Base-by-base conservation (phyloP, 2,329 filamentous ascomycete genomes). In the Alternaria incomplexa region DNA sequence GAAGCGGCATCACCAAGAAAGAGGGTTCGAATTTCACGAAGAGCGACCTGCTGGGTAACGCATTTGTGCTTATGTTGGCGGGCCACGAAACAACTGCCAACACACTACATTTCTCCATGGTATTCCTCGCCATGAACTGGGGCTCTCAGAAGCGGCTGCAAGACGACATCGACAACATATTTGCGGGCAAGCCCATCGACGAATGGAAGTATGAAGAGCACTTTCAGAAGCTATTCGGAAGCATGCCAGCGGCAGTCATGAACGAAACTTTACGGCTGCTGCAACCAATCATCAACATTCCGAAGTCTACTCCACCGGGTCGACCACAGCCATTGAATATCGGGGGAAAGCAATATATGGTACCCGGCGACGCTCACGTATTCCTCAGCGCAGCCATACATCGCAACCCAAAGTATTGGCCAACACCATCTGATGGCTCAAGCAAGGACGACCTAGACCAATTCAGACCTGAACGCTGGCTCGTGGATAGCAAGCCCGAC, bases 51-150 rank as follows among this genome's bases (percentile, higher is more conserved):
- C 81, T 91, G 26, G 90, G 91, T 54, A 93, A 93, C 73, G 88
- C 90, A 22, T 87, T 87, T 62, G 83, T 86, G 52, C 81, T 88
- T 63, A 85, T 87, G 63, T 83, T 94, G 1, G 92, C 92, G 0
- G 92, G 92, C 12, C 91, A 96, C 78, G 92, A 96, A 79, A 94
- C 92, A 1, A 91, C 91, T 2, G 91, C 91, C 51, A 93, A 92
- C 77, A 86, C 87, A 5, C 83, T 93, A 43, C 90, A 94, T 79
- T 93, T 92, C 75, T 85, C 88, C 3, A 79, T 93, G 5, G 75
- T 93, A 36, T 85, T 88, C 69, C 85, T 95, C 6, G 92, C 91
- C 13, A 86, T 88, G 70, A 85, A 90, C 70, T 88, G 88, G 6
- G 79, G 82, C 1, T 86, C 86, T 1, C 92, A 96, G 73, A 85